Conservation (phyloP, 139 green algal species). For the Volvox reticuliferus region DNA sequence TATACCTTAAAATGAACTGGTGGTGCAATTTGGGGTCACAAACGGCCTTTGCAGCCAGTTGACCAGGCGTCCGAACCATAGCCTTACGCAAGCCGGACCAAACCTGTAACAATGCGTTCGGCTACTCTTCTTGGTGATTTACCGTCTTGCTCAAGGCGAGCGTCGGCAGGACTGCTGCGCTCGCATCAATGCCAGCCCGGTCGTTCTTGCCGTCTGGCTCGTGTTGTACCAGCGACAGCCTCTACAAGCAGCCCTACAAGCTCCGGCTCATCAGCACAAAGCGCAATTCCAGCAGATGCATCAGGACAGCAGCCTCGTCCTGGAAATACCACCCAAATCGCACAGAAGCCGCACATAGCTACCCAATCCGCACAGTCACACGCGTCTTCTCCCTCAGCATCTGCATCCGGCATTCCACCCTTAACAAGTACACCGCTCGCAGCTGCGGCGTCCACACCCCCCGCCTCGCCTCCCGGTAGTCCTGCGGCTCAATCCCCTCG, state of each 20-base stretch:
- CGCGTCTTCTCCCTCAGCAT: neutral
- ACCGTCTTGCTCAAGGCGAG: neutral
- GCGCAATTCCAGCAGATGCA: neutral
- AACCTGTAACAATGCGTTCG: neutral
- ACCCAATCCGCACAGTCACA: neutral
- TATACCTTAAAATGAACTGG: neutral
- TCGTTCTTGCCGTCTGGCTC: conserved; percentile 2
- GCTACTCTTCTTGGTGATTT: neutral
- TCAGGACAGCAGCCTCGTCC: neutral
- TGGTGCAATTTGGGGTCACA: neutral
- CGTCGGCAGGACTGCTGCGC: conserved; percentile 2
- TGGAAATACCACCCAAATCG: neutral
- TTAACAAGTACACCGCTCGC: too few relatives aligned
- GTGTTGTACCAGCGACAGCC: neutral
- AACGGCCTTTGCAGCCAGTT: neutral
- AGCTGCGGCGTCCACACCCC: too few relatives aligned
- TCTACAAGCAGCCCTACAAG: neutral
- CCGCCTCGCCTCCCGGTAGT: too few relatives aligned
- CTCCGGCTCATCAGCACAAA: neutral
- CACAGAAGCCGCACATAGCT: conserved; percentile 3
- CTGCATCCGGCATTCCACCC: too few relatives aligned
- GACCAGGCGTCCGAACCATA: neutral
- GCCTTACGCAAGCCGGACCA: neutral
- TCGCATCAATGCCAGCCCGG: neutral
- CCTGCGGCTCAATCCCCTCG: too few relatives aligned